Conservation (phyloP, 768 basidiomycete species). For the Coprinellus micaceus region DNA sequence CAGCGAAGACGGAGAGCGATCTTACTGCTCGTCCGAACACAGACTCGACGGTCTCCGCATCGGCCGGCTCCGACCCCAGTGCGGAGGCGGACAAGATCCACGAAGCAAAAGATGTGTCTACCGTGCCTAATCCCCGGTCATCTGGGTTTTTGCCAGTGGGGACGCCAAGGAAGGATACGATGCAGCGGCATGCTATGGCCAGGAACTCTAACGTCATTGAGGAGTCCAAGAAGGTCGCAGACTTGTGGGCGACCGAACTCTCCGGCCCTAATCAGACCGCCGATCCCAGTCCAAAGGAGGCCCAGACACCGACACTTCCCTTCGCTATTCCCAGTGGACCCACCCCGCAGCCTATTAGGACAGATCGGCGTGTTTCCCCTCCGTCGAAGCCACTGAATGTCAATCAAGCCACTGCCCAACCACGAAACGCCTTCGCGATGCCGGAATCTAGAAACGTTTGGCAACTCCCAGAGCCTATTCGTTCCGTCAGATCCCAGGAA, state of each 20-base stretch:
- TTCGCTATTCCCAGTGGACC: constrained; percentile 20
- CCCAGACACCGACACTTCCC: constrained; percentile 18
- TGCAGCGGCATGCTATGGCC: constrained; percentile 23
- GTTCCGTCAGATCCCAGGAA: not conserved
- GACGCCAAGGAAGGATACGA: constrained; percentile 43
- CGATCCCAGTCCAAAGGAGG: constrained; percentile 1
- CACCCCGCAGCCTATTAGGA: constrained; percentile 30
- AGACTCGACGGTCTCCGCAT: no score
- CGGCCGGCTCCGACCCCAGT: constrained; percentile 7
- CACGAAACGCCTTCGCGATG: not conserved
- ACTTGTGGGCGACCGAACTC: constrained; percentile 33
- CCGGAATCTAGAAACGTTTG: constrained; percentile 2
- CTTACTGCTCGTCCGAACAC: not conserved
- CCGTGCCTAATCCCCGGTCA: constrained; percentile 65
- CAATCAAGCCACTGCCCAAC: not conserved
- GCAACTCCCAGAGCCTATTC: constrained; percentile 1
- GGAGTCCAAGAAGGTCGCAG: constrained; percentile 36
- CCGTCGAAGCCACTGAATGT: constrained; percentile 22
- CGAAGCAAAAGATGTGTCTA: constrained; percentile 22
- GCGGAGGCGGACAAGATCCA: constrained; percentile 1
- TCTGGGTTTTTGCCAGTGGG: constrained; percentile 72
- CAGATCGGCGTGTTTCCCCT: constrained; percentile 35
- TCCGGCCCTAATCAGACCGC: constrained; percentile 1
- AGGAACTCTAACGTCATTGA: constrained; percentile 30
- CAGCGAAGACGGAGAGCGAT: not conserved